Base-by-base conservation (phyloP, 2,329 filamentous ascomycete species). In the Epichloe brachyelytri region DNA sequence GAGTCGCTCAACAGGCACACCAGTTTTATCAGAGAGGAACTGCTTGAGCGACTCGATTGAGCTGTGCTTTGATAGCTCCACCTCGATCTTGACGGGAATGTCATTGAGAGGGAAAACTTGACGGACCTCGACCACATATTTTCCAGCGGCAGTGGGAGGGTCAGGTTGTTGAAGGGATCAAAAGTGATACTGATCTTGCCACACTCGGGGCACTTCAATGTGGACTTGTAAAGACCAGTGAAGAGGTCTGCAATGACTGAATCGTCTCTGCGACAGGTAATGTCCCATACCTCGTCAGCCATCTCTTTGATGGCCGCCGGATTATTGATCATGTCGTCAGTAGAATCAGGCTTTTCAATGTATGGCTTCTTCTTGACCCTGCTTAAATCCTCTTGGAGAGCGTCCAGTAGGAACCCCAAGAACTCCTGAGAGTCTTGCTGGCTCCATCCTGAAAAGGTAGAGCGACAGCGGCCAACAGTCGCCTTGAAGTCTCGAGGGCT, bases 361-460 rank as follows among this genome's bases (percentile, higher is more conserved):
- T 97, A 96, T 0, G 93, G 93, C 71, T 98, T 98, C 71, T 94
- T 91, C 63, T 86, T 82, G 56, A 98, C 85, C 10, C 93, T 82
- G 63, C 94, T 98, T 41, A 98, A 72, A 64, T 98, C 93, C 67
- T 98, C 93, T 60, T 97, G 91, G 1, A 98, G 74, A 5, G 87
- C 91, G 66, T 98, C 93, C 7, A 98, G 82, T 12, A 98, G 76
- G 65, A 96, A 97, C 40, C 93, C 89, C 19, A 98, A 74, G 54
- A 98, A 97, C 62, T 98, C 93, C 61, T 98, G 93, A 0, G 93
- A 95, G 64, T 98, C 93, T 64, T 98, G 93, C 65, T 98, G 93
- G 3, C 87, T 88, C 68, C 93, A 97, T 3, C 91, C 91, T 3
- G 89, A 91, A 63, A 98, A 97, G 12, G 88, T 81, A 12, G 86